phyloP scores from a whole-genome alignment of 2,329 filamentous ascomycete genomes.

The Rhexocercosporidium sp. region DNA sequence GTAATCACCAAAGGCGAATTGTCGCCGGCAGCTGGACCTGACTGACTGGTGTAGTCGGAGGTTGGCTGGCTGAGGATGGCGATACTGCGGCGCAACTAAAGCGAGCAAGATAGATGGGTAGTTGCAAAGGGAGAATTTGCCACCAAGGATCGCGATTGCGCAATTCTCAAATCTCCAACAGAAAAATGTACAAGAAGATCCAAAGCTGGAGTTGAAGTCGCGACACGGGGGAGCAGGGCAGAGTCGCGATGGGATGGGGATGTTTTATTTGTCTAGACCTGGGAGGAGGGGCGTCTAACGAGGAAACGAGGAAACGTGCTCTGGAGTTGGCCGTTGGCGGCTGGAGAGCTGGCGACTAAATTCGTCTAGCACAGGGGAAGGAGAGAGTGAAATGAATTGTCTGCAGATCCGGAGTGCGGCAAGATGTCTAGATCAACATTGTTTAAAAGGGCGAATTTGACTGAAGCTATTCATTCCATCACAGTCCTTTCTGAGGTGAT shows the following conservation, averaged over 20 bases:
- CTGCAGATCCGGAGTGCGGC: background rate
- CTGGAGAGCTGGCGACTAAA: background rate
- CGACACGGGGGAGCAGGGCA: background rate
- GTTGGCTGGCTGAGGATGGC: background rate
- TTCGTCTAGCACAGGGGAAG: background rate
- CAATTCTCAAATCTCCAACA: too few relatives aligned
- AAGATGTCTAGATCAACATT: too few relatives aligned
- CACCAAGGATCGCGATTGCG: background rate
- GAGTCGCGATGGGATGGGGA: background rate
- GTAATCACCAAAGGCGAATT: slow-evolving; percentile 4
- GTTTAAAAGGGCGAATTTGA: too few relatives aligned
- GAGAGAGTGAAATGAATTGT: background rate
- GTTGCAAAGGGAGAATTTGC: background rate
- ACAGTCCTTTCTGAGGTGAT: too few relatives aligned
- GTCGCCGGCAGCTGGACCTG: background rate
- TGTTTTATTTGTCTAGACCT: background rate
- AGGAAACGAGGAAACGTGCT: background rate
- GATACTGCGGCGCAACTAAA: too few relatives aligned
- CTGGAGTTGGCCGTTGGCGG: background rate
- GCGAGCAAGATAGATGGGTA: too few relatives aligned
- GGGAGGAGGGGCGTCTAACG: too few relatives aligned
- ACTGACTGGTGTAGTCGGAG: background rate
- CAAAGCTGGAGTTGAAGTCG: background rate
- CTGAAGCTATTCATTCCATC: too few relatives aligned
- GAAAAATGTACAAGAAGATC: slow-evolving; percentile 1